Percentiles rank a stretch among this genome's conserved stretches.
phyloP scores from a whole-genome alignment of 106 monocot species.

The Platanthera zijinensis region DNA sequence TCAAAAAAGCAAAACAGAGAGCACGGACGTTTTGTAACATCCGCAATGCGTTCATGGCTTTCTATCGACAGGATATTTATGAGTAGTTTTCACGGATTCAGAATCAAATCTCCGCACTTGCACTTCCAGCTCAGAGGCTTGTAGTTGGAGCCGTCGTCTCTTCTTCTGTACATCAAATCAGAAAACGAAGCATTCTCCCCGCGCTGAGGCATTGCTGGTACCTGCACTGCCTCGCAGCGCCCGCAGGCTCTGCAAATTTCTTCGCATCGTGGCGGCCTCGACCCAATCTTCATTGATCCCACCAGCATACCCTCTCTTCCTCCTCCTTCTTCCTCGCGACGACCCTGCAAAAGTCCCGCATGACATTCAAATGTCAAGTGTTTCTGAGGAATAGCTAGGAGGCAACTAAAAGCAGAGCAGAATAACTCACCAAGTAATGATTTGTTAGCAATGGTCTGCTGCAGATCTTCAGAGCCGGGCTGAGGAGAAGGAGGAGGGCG shows the following conservation, averaged over 20 bases:
- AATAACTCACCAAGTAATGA: too few relatives aligned
- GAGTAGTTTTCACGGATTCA: conserved; percentile 10
- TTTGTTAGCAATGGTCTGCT: conserved; percentile 4
- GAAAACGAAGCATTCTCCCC: not conserved
- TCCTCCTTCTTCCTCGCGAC: not conserved
- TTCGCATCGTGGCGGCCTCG: conserved; percentile 10
- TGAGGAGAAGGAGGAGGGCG: conserved; percentile 9
- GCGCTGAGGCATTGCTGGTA: not conserved
- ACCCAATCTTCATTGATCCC: conserved; percentile 9
- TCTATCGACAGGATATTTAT: too few relatives aligned
- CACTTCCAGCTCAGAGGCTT: conserved; percentile 21
- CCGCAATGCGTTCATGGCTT: too few relatives aligned
- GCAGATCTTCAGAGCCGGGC: not conserved
- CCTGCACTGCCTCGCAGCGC: conserved; percentile 18
- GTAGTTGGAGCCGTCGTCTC: conserved; percentile 18
- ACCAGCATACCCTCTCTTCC: not conserved
- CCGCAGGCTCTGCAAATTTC: conserved; percentile 13
- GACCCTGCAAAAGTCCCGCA: not conserved
- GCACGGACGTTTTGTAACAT: too few relatives aligned
- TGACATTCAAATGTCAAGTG: not conserved
- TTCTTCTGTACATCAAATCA: not conserved
- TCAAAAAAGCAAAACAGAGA: too few relatives aligned
- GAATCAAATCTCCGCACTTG: conserved; percentile 19
- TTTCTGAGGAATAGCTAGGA: not conserved
- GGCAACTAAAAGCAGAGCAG: too few relatives aligned